Percentiles rank a stretch among this genome's conserved stretches.
Evolutionary conservation across 208 protist species (phyloP).

Genomic region (Leptomonas seymouri): DNA sequence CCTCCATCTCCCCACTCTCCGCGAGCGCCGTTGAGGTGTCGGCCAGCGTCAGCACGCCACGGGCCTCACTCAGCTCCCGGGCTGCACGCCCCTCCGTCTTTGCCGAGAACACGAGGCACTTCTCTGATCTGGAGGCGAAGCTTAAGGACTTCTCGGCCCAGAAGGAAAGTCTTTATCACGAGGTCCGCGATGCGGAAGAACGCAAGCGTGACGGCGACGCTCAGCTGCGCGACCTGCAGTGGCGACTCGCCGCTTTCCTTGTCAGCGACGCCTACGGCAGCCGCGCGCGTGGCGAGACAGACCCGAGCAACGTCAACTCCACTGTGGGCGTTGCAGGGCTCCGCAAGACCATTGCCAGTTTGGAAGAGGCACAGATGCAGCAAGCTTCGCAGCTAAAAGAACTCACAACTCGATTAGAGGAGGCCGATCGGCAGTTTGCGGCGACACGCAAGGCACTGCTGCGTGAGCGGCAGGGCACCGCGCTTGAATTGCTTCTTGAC

Average conservation of each 20-base stretch:
- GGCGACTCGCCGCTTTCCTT: conserved; percentile 76
- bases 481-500: conserved; percentile 78
- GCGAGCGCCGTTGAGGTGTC: conserved; percentile 2
- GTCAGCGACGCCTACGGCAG: conserved; percentile 40
- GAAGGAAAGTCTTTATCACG: conserved; percentile 75
- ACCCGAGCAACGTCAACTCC: conserved; percentile 6
- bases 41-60: conserved; percentile 13
- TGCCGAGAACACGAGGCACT: conserved; percentile 33
- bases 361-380: conserved; percentile 42
- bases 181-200: conserved; percentile 72
- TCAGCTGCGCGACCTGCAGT: conserved; percentile 68
- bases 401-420: conserved; percentile 51
- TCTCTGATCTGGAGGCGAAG: conserved; percentile 57
- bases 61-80: conserved; percentile 17
- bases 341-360: conserved; percentile 51
- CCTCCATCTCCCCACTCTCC: conserved; percentile 1
- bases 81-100: conserved; percentile 37
- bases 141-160: conserved; percentile 56
- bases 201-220: conserved; percentile 58
- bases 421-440: conserved; percentile 52
- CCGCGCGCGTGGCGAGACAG: conserved; percentile 25
- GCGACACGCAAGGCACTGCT: conserved; percentile 50
- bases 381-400: conserved; percentile 42
- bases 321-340: conserved; percentile 72
- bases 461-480: conserved; percentile 54